A percentile compares a stretch with the other conserved stretches of the same genome.
Evolutionary conservation across 805 yeast species (phyloP).

Genomic region (Cyberlindnera meyerae): DNA sequence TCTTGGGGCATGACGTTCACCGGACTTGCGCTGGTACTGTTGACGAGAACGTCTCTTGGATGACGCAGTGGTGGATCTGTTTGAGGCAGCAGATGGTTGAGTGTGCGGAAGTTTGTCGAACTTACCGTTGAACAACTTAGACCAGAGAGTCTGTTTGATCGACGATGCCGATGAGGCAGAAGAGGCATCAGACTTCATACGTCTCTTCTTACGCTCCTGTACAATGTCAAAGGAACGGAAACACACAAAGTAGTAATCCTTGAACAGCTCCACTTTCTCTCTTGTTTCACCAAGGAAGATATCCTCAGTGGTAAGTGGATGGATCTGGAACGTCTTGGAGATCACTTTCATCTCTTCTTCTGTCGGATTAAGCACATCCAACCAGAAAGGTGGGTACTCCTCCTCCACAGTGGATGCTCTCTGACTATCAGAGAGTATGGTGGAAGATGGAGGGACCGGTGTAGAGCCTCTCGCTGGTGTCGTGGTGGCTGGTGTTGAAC

Average conservation of each 20-base stretch:
- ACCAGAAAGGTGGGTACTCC: slow-evolving; percentile 75
- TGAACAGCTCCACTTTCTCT: slow-evolving; percentile 90
- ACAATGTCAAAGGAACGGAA: slow-evolving; percentile 81
- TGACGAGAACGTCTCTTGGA: slow-evolving; percentile 30
- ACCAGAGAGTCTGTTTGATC: slow-evolving; percentile 10
- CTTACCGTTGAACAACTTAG: slow-evolving; percentile 10
- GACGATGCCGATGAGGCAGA: slow-evolving; percentile 3
- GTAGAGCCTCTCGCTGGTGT: slow-evolving; percentile 8
- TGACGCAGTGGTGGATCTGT: slow-evolving; percentile 25
- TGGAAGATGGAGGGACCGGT: no score
- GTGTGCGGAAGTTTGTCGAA: slow-evolving; percentile 11
- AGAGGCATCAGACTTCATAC: slow-evolving; percentile 1
- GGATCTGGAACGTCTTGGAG: slow-evolving; percentile 88
- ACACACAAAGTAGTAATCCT: slow-evolving; percentile 87
- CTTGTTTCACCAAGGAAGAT: slow-evolving; percentile 89
- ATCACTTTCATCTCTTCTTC: slow-evolving; percentile 95
- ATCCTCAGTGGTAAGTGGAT: slow-evolving; percentile 95
- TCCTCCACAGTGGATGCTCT: slow-evolving; percentile 6
- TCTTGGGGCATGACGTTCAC: slow-evolving; percentile 40
- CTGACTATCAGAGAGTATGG: slow-evolving; percentile 9
- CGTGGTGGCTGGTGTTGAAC: not conserved
- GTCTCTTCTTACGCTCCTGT: slow-evolving; percentile 53
- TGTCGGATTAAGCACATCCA: slow-evolving; percentile 87
- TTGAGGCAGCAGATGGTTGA: slow-evolving; percentile 11
- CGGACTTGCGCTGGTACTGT: slow-evolving; percentile 38